These are phyloP conservation scores for Cadophora gregata DNA, from an alignment of 2,329 filamentous ascomycete genomes.

Conservation along the genomic window DNA sequence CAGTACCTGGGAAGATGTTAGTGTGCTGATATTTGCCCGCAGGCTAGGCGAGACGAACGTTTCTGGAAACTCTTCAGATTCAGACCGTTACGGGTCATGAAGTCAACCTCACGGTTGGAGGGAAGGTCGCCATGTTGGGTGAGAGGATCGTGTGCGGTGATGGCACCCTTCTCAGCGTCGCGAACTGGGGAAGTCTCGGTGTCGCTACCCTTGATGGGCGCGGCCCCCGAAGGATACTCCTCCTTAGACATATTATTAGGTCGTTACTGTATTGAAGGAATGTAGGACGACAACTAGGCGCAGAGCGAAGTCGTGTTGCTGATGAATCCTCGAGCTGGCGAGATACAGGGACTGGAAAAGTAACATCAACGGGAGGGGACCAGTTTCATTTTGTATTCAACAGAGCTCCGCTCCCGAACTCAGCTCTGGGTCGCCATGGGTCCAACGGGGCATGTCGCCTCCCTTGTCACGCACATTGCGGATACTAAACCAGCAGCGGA, in stretches of 20 bases:
- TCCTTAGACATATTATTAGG: slow-evolving; percentile 12
- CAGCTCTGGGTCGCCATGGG: background rate
- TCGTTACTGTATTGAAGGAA: slow-evolving; percentile 3
- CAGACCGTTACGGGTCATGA: slow-evolving; percentile 20
- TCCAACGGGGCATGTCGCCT: slow-evolving; percentile 5
- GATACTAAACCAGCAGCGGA: background rate
- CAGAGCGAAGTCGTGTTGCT: background rate
- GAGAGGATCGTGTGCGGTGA: background rate
- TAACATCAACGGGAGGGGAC: background rate
- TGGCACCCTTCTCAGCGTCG: slow-evolving; percentile 12
- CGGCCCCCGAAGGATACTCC: slow-evolving; percentile 7
- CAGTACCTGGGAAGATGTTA: background rate
- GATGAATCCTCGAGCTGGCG: slow-evolving; percentile 12
- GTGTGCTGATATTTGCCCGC: background rate
- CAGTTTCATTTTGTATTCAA: slow-evolving; percentile 8
- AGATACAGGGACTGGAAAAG: slow-evolving; percentile 10
- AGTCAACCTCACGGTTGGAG: slow-evolving; percentile 16
- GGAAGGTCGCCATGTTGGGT: slow-evolving; percentile 1
- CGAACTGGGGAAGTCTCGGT: slow-evolving; percentile 8
- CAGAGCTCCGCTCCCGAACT: background rate
- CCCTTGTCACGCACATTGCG: slow-evolving; percentile 6
- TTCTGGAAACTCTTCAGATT: slow-evolving; percentile 15
- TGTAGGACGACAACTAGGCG: slow-evolving; percentile 3
- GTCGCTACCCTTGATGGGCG: slow-evolving; percentile 17
- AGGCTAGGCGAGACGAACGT: background rate